Base-by-base conservation (phyloP, 1,284 basidiomycete genomes). In the Ceratobasidium sp. region DNA sequence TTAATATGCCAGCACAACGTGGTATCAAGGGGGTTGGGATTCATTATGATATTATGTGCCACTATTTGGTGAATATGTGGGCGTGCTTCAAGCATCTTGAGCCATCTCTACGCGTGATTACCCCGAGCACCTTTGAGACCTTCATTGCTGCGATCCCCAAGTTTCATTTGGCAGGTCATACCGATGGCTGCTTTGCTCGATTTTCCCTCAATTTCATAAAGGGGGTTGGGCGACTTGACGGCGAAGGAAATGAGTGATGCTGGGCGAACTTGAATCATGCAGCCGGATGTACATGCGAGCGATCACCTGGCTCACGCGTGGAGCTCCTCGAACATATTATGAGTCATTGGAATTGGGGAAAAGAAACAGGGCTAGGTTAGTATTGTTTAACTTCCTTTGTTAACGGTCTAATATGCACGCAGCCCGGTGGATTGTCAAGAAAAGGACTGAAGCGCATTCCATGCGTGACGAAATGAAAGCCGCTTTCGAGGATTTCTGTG, bases 1-100 rank as follows among this genome's bases (percentile, higher is more conserved):
- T 21, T n/a, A 36, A 5, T 36, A 36, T 36, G 33, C 33, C 33
- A 36, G n/a, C n/a, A n/a, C n/a, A n/a, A n/a, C n/a, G n/a, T 36
- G 4, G 33, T 11, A 36, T 36, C 33, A 36, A 11, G 3, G 33
- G 13, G 5, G 13, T 66, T 21, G 50, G 60, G 1, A 44, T 66
- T 8, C 30, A 33, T n/a, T 54, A 66, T 36, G 50, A 66, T 21
- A 54, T 66, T 14, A 13, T 33, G 49, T 66, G 60, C 21, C 60
- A 66, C 41, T 66, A 33, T 9, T 11, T 29, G 1, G n/a, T n/a
- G n/a, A n/a, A n/a, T n/a, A n/a, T n/a, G n/a, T n/a, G n/a, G n/a
- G n/a, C n/a, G n/a, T n/a, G n/a, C n/a, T 3, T 11, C 7, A 54
- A 66, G 5, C 27, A 54, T 30, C 41, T 27, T 30, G 14, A 25